Evolutionary conservation across 257 asterid species (phyloP), one percentile per base, ranked within the genome.

Genomic region (Echites panduratus): DNA sequence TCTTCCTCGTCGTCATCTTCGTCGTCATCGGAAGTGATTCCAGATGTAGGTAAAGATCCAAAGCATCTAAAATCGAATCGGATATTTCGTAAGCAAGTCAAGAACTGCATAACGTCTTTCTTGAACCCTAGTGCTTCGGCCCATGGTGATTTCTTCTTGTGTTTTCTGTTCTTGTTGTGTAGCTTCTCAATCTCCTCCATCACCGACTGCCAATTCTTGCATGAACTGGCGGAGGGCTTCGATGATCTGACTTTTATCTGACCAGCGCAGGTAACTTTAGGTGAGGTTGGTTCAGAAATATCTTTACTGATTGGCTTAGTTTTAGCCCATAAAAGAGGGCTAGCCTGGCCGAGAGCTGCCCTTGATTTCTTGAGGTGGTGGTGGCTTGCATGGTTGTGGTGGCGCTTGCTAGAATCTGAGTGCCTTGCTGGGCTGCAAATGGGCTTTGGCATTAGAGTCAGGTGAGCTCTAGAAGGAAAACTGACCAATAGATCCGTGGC

Each of bases 101-200:
- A 64, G 83, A 93, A 93, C 47, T 90, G 96, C 97, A 86, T 82
- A 19, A 77, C 89, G 8, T 90, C 97, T 71, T 89, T 93, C 86
- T 93, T 93, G 63, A 93, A 81, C 9, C 96, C 91, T 0, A 93
- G 29, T 8, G 95, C 82, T 54, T 89, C 98, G 16, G 72, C 74
- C 95, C 96, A 90, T 8, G 84, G 12, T 20, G 83, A 41, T 72
- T 77, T 72, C 69, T 81, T 87, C 78, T 85, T 86, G 76, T 83
- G 74, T 49, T 75, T 83, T 63, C 77, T 77, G 32, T 71, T 77
- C 26, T 73, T 76, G 24, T 82, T 86, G 79, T 93, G 97, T 38
- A 90, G 66, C 85, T 86, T 78, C 73, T 93, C 98, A n/a, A 93
- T 89, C 82, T 93, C 97, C 24, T 90, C 97, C 96, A 93, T 93